Percentiles rank a stretch among this genome's conserved stretches.
Evolutionary conservation across 202 grass and related monocot species (phyloP).

Genomic region (Bolboschoenoplectus hybrid): DNA sequence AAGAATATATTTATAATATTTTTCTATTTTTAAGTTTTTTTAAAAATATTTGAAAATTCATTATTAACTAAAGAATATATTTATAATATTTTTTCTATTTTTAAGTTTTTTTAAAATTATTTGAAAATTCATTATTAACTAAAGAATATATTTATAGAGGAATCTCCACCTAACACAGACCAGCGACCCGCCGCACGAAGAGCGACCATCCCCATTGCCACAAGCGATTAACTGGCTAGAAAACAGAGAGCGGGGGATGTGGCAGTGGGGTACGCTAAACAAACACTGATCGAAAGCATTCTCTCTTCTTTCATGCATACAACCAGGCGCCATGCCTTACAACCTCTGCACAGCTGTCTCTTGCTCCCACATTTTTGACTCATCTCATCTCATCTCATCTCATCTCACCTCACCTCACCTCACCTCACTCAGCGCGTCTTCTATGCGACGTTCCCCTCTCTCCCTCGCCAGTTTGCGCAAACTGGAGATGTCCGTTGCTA

Average conservation of each 20-base stretch:
- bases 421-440: background rate
- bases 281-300: background rate
- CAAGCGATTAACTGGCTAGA: background rate
- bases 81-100: too few relatives aligned
- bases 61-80: too few relatives aligned
- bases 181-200: background rate
- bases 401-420: background rate
- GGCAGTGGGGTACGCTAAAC: background rate
- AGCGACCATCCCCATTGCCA: background rate
- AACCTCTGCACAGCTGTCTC: constrained; percentile 34
- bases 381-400: too few relatives aligned
- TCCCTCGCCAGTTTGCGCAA: background rate
- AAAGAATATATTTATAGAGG: too few relatives aligned
- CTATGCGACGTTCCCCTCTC: too few relatives aligned
- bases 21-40: too few relatives aligned
- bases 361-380: constrained; percentile 27
- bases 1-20: too few relatives aligned
- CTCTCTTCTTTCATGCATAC: background rate
- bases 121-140: too few relatives aligned
- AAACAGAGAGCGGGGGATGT: background rate
- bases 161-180: background rate
- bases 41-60: too few relatives aligned
- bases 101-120: too few relatives aligned
- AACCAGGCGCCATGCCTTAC: constrained; percentile 24
- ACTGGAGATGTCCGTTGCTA: background rate